phyloP scores from a whole-genome alignment of 2,329 filamentous ascomycete genomes.

The Teratosphaeria nubilosa region DNA sequence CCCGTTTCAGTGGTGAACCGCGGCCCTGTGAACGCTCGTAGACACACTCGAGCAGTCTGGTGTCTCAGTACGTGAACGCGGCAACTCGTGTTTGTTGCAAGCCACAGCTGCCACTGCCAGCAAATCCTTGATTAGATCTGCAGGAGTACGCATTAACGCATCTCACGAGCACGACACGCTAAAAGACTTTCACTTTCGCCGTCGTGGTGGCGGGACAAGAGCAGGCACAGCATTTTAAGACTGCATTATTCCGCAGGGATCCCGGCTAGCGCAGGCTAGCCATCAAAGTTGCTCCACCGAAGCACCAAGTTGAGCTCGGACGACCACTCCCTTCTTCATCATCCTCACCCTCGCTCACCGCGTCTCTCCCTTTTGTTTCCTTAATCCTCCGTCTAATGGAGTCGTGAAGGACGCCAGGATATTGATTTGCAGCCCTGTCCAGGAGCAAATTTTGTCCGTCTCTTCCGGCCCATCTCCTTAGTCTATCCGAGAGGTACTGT shows the following conservation, averaged over 20 bases:
- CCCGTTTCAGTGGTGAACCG: neutral
- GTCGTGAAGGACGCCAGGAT: slow-evolving; percentile 4
- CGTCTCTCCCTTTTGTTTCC: neutral
- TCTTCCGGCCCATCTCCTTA: slow-evolving; percentile 10
- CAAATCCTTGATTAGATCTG: slow-evolving; percentile 1
- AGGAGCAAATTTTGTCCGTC: slow-evolving; percentile 9
- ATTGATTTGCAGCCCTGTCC: slow-evolving; percentile 1
- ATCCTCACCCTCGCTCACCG: neutral
- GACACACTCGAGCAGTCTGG: neutral
- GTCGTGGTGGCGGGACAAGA: neutral
- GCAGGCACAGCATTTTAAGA: neutral
- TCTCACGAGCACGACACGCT: slow-evolving; percentile 1
- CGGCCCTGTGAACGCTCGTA: neutral
- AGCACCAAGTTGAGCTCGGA: neutral
- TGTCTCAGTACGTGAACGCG: neutral
- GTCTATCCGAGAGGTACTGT: slow-evolving; percentile 13
- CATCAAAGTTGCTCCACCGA: neutral
- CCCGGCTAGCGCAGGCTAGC: neutral
- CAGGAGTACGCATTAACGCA: slow-evolving; percentile 1
- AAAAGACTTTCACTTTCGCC: neutral
- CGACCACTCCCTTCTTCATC: neutral
- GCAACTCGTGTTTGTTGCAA: neutral
- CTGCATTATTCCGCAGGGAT: neutral
- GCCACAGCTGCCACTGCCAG: neutral
- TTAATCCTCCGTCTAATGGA: slow-evolving; percentile 3